phyloP scores from a whole-genome alignment of 495 filamentous ascomycete species.

The Trichoderma reesei region DNA sequence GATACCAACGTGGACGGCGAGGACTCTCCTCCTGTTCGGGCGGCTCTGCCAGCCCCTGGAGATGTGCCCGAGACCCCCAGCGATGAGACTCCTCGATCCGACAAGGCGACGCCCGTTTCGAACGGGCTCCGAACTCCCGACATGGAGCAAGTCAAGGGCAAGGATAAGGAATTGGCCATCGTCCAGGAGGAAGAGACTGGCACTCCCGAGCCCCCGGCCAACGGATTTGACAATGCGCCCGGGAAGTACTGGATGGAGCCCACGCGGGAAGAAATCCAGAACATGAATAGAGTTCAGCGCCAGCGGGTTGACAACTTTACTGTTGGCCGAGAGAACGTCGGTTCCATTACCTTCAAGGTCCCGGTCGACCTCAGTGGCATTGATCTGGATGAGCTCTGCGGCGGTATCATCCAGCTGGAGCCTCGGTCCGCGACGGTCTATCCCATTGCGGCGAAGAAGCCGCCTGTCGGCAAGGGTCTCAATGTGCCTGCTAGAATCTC shows the following conservation, averaged over 20 bases:
- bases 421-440: conserved; percentile 81
- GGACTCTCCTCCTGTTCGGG: background rate
- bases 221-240: conserved; percentile 44
- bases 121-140: conserved; percentile 39
- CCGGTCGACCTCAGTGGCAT: conserved; percentile 70
- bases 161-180: conserved; percentile 54
- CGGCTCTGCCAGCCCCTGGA: conserved; percentile 7
- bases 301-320: conserved; percentile 60
- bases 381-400: conserved; percentile 60
- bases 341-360: conserved; percentile 67
- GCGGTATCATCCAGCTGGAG: conserved; percentile 60
- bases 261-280: conserved; percentile 54
- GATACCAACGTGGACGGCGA: conserved; percentile 44
- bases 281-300: conserved; percentile 63
- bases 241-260: conserved; percentile 85
- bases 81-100: conserved; percentile 19
- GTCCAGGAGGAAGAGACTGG: conserved; percentile 60
- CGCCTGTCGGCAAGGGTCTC: conserved; percentile 70
- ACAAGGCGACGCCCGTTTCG: background rate
- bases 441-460: conserved; percentile 61
- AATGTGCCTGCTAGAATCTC: conserved; percentile 82
- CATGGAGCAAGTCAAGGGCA: conserved; percentile 62
- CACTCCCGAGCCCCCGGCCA: conserved; percentile 19
- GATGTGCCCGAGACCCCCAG: background rate
- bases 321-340: conserved; percentile 72